Evolutionary conservation across 2,329 filamentous ascomycete species (phyloP), one percentile per base, ranked within the genome.

Genomic region (Beauveria brongniartii): DNA sequence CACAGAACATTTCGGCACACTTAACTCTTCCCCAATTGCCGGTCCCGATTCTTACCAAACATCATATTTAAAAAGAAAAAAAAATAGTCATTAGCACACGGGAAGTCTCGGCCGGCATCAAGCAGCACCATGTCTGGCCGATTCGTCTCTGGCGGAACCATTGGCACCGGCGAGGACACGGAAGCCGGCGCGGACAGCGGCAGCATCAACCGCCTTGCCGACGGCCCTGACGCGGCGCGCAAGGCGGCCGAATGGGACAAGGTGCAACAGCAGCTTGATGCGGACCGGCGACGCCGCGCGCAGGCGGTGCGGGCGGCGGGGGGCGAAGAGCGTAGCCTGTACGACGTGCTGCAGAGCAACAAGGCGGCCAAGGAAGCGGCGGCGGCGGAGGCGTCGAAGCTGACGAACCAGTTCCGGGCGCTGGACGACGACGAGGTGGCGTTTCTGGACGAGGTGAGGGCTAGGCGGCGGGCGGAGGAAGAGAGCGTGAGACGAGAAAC

Each of bases 301-400:
- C 69, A 71, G 63, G 73, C 72, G 41, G 77, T 75, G 2, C 71
- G 74, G 22, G 1, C 74, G 22, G 1, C 46, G 16, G 26, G 26
- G 16, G 74, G 73, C 52, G 70, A 72, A 40, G 82, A 87, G 66
- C 86, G 82, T 73, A 86, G 81, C 56, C 78, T 94, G 30, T 94
- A 82, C 70, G 90, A 92, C 48, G 80, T 89, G 2, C 73, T 94
- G 56, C 87, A 93, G 74, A 90, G 87, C 48, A 94, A 94, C 73
- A 93, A 92, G 83, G 87, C 86, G 65, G 88, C 89, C 62, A 93
- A 92, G 73, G 88, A 93, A 75, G 89, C 90, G 22, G 89, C 87
- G 9, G 91, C 92, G 71, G 90, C 92, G 71, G 90, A 93, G 72
- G 80, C 86, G 64, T 82, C 81, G 64, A 82, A 82, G 65, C 77